Base-by-base conservation (phyloP, 169 alveolate species). In the Babesia sp. region DNA sequence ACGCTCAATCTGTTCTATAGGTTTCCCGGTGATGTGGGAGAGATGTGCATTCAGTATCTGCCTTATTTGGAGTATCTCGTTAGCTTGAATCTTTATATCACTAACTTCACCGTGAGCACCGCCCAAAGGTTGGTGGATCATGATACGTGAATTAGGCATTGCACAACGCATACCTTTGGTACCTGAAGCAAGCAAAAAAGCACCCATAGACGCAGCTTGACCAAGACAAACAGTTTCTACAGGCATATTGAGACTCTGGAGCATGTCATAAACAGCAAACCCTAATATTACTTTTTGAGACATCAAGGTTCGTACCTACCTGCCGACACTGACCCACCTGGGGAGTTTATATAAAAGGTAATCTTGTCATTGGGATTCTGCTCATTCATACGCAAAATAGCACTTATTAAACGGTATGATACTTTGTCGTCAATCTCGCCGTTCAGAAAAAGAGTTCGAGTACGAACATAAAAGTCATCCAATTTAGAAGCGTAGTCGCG, bases 91-190 rank as follows among this genome's bases (percentile, higher is more conserved):
- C 67, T 92, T 95, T 18, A 92, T 91, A 83, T 92, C 96, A 37
- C 90, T 90, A 12, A 95, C 95, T 56, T 92, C 95, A 5, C 94
- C 94, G 41, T 76, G 94, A 12, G 94, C 94, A 53, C 93, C 92
- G 8, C 94, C 94, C 44, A 92, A 78, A 5, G 96, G 96, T 77
- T 92, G 96, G 60, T 92, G 96, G 50, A 92, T 90, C 96, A 92
- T 92, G 59, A 92, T 91, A 42, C 94, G 81, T 24, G 95, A 86
- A 61, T 91, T 92, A 26, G 96, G 96, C 77, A 91, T 63, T 16
- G 95, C 87, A 34, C 71, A 76, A 26, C 96, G 86, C 86, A 79
- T 88, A 39, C 96, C 96, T 78, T 90, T 92, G 58, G 93, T 89
- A 2, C 96, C 96, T 18, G 94, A 76, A 24, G 94, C 93, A 75